Evolutionary conservation across 495 filamentous ascomycete species (phyloP), one percentile per base, ranked within the genome.

Genomic region (Hapsidospora chrysogenum): DNA sequence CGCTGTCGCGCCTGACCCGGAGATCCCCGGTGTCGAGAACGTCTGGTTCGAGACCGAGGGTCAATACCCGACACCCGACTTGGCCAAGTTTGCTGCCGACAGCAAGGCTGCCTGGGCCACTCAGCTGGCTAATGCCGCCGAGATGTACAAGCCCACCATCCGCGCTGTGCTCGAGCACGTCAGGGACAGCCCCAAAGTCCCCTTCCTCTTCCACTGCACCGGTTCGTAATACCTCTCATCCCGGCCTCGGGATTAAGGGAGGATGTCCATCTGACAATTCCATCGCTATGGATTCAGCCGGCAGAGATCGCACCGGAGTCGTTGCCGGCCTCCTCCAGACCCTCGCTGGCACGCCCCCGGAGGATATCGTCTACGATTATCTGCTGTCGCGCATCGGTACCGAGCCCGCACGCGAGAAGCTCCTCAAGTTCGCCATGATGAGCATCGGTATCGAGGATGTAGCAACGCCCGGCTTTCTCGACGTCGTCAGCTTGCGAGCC

Each of bases 291-390:
- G 1, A 32, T 27, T 29, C 31, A 66, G 71, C 72, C 9, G 74
- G 74, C 4, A 70, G 75, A 40, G 73, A 78, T 40, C 61, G 74
- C n/a, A 76, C 74, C 0, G 74, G 75, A 3, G 67, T 77, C 1
- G 46, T 77, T 8, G 55, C 70, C 4, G 69, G 66, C 4, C 39
- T 78, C 1, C 47, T 80, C 5, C 46, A 74, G n/a, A 54, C 58
- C 6, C 51, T 80, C 0, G 64, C 69, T 8, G 66, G 63, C 8
- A 55, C 55, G 21, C 43, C 59, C 4, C 35, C 51, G 4, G 57
- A 70, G 3, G 49, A 49, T 8, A 57, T 76, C 18, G 44, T 49
- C 21, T 41, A 63, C 17, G 74, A 77, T 44, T 78, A 64, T 41
- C 42, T 63, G 37, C 43, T 68, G 18, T 61, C 59, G 20, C 47